phyloP scores from a whole-genome alignment of 2,329 filamentous ascomycete species.

The Fusarium coicis region DNA sequence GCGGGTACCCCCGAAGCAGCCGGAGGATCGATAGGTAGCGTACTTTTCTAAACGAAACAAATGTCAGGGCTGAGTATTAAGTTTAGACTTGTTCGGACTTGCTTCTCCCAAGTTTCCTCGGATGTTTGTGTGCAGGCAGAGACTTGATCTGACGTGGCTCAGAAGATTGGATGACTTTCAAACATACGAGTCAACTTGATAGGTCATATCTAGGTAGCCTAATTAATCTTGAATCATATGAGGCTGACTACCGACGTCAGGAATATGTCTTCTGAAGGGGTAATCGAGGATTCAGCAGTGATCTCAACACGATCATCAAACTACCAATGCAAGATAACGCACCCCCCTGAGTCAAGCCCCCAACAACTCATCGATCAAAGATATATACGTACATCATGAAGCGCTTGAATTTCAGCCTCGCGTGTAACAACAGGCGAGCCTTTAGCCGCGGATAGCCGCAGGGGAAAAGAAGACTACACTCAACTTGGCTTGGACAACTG shows the following conservation, averaged over 20 bases:
- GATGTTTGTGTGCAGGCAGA: not conserved
- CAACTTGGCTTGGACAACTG: slow-evolving; percentile 20
- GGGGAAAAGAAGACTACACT: slow-evolving; percentile 23
- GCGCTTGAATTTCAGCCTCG: slow-evolving; percentile 19
- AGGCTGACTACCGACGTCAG: not conserved
- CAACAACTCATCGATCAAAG: not conserved
- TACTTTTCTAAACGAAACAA: slow-evolving; percentile 6
- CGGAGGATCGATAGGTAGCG: not conserved
- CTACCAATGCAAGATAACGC: slow-evolving; percentile 40
- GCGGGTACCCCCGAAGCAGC: slow-evolving; percentile 24
- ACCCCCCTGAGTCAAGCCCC: slow-evolving; percentile 14
- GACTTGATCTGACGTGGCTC: not conserved
- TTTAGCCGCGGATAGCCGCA: slow-evolving; percentile 29
- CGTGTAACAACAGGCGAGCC: slow-evolving; percentile 36
- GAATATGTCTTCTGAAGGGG: not conserved
- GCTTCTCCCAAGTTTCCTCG: not conserved
- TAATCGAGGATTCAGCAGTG: not conserved
- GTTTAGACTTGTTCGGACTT: slow-evolving; percentile 1
- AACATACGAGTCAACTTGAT: not conserved
- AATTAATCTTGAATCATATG: not conserved
- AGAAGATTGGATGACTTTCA: not conserved
- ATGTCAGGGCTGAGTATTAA: slow-evolving; percentile 4
- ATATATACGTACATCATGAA: not conserved
- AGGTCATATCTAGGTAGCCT: not conserved
- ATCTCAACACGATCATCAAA: slow-evolving; percentile 13